Evolutionary conservation across 352 stramenopile genomes (phyloP), one percentile per base, ranked within the genome.

Genomic region (Pelagophyceae sp.): DNA sequence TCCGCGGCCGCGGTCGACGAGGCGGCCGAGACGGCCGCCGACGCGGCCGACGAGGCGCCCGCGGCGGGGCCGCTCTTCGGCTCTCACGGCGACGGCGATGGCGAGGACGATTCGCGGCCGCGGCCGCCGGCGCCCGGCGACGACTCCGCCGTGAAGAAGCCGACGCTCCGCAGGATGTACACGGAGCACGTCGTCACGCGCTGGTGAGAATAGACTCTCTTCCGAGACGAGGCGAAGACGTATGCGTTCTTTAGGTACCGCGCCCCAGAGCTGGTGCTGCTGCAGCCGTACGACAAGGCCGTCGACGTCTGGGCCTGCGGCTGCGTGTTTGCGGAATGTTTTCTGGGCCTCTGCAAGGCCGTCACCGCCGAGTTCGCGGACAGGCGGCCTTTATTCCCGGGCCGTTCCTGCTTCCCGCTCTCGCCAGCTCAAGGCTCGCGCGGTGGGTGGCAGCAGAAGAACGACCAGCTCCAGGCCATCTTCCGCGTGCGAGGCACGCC

Each of bases 231-330:
- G n/a, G n/a, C n/a, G n/a, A n/a, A n/a, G n/a, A n/a, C n/a, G n/a
- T n/a, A n/a, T n/a, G n/a, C n/a, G n/a, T n/a, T n/a, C n/a, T n/a
- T n/a, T 20, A 54, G 40, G 40, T 96, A 96, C 78, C 88, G 90
- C 38, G 92, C 92, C 17, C 92, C 92, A 0, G 92, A 97, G 83
- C 92, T 97, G 80, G 95, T 97, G 91, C 88, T 97, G 17, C 94
- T 87, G 76, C 90, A 89, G 75, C 87, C 95, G 72, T 97, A 97
- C 83, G 92, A 87, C 37, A 92, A 94, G 76, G 87, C 87, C 2
- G 93, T 96, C 79, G 92, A 96, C 76, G 88, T 96, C 0, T 96
- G 90, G 90, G 92, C 88, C 25, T 89, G 92, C 80, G 92, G 90
- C 35, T 96, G 92, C 77, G 96, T 96, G 61, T 93, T 96, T 58